Percentiles rank a stretch among this genome's conserved stretches.
Evolutionary conservation across 768 basidiomycete genomes (phyloP).

Genomic region (Tylopilus subfusipes): DNA sequence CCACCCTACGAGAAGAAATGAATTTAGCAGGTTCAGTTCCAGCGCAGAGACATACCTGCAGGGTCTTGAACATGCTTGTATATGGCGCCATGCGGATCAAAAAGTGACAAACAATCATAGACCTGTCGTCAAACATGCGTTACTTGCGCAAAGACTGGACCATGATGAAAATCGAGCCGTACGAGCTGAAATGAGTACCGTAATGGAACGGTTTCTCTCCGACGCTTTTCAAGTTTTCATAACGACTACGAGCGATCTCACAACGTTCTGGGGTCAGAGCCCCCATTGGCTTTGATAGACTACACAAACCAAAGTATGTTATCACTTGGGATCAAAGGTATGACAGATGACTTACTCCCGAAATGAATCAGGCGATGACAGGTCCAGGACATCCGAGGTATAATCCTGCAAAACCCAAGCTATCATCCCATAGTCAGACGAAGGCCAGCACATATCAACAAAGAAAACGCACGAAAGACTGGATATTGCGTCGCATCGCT

Average conservation of each 20-base stretch:
- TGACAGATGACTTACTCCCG: slow-evolving; percentile 56
- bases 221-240: slow-evolving; percentile 71
- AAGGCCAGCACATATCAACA: neutral
- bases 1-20: slow-evolving; percentile 58
- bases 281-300: slow-evolving; percentile 87
- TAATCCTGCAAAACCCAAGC: slow-evolving; percentile 93
- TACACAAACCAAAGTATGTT: slow-evolving; percentile 24
- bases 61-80: slow-evolving; percentile 91
- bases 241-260: slow-evolving; percentile 74
- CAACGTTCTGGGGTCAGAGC: slow-evolving; percentile 72
- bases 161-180: neutral
- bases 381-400: slow-evolving; percentile 61
- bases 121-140: slow-evolving; percentile 30
- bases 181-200: slow-evolving; percentile 90
- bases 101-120: slow-evolving; percentile 96
- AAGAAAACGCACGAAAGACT: slow-evolving; percentile 63
- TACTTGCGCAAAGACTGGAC: neutral
- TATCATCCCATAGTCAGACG: slow-evolving; percentile 26
- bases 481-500: slow-evolving; percentile 96
- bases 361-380: slow-evolving; percentile 57
- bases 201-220: slow-evolving; percentile 89
- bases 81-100: slow-evolving; percentile 86
- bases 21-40: neutral
- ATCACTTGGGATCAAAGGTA: neutral
- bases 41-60: slow-evolving; percentile 45